Conservation (phyloP, 768 basidiomycete species). For the Cystobasidium onofrii region DNA sequence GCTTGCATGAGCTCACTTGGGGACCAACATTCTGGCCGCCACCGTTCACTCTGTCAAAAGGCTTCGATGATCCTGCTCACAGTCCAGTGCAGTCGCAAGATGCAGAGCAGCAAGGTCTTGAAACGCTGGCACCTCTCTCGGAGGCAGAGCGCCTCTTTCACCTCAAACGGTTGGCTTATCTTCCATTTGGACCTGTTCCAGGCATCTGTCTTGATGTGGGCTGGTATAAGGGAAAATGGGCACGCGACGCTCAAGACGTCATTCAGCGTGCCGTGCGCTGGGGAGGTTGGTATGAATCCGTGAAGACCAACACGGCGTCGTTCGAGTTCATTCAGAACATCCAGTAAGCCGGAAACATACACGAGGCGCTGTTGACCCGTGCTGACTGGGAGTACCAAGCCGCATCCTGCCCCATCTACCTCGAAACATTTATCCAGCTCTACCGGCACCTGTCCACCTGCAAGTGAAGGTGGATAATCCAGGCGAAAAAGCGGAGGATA, state of each 20-base stretch:
- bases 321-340: background rate
- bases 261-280: slow-evolving; percentile 17
- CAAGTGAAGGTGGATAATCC: background rate
- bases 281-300: slow-evolving; percentile 36
- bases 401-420: slow-evolving; percentile 15
- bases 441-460: background rate
- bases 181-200: slow-evolving; percentile 26
- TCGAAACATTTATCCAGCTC: background rate
- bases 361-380: no score
- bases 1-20: slow-evolving; percentile 11
- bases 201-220: slow-evolving; percentile 8
- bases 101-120: background rate
- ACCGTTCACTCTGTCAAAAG: slow-evolving; percentile 1
- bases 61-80: slow-evolving; percentile 12
- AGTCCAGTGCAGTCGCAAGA: background rate
- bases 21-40: slow-evolving; percentile 4
- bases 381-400: background rate
- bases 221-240: slow-evolving; percentile 29
- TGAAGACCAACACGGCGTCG: background rate
- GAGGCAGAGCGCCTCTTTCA: background rate
- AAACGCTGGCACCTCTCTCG: background rate
- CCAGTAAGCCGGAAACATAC: no score
- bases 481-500: background rate
- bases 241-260: background rate
- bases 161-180: slow-evolving; percentile 4